Base-by-base conservation (phyloP, 208 protist species). In the Balamuthia mandrillaris region DNA sequence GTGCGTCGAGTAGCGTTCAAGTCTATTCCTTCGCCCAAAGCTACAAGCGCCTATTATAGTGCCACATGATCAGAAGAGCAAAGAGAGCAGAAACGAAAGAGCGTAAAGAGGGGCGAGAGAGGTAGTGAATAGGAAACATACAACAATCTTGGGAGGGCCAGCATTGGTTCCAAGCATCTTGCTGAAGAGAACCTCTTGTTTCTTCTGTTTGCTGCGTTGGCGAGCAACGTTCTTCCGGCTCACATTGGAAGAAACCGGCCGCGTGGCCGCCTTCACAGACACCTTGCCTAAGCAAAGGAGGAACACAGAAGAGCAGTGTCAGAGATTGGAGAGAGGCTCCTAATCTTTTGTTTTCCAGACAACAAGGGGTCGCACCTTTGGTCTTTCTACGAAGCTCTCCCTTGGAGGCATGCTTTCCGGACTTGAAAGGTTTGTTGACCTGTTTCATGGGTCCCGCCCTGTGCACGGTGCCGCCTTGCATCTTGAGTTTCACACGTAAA, bases 161-260 rank as follows among this genome's bases (percentile, higher is more conserved):
- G 56, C 78, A 27, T 27, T 24, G 10, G 78, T 84, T 7, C 78
- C 78, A 54, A 84, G 39, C 29, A 42, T 29, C 33, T 84, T 84
- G 78, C 78, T 84, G 78, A 60, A 47, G 24, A 84, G 78, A n/a
- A 84, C 78, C 78, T 84, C 78, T 2, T 81, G n/a, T 37, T 84
- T 84, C 56, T 66, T 84, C 29, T 84, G 78, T 14, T 72, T n/a
- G 60, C 56, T 70, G 27, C 54, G 65, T 37, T 72, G 24, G 56
- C 70, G 78, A 24, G 35, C 42, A 39, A 70, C 41, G 39, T 84
- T 84, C 78, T 84, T 84, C n/a, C 78, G n/a, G 60, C 70, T 84
- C 42, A 72, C 78, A 29, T 58, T 39, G 29, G 29, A 44, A 58
- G 37, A 56, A 72, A 6, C 37, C 51, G 21, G 0, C 41, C 12